Evolutionary conservation across 2,329 filamentous ascomycete species (phyloP).

Genomic region (Penicillium sp.): DNA sequence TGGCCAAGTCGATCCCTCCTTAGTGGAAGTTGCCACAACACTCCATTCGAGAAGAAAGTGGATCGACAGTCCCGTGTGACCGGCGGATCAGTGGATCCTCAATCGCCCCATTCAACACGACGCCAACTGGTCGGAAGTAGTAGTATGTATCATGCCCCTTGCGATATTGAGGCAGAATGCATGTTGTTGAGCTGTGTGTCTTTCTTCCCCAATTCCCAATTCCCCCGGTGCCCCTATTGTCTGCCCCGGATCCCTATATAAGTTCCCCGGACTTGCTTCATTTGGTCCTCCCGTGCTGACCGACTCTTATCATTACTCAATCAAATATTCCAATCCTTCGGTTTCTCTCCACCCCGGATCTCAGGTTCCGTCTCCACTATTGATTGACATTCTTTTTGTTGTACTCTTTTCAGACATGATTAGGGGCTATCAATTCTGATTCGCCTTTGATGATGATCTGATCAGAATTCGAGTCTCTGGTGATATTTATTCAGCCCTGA

Average conservation of each 20-base stretch:
- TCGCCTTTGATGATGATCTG: conserved; percentile 1
- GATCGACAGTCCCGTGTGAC: conserved; percentile 18
- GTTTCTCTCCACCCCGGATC: conserved; percentile 9
- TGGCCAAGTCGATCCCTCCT: too few relatives aligned
- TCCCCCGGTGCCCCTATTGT: not conserved
- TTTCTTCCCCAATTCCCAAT: not conserved
- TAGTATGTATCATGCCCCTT: too few relatives aligned
- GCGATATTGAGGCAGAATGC: too few relatives aligned
- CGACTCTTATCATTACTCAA: conserved; percentile 19
- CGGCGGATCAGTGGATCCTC: conserved; percentile 19
- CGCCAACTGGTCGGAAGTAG: too few relatives aligned
- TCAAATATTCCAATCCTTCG: conserved; percentile 12
- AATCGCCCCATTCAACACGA: too few relatives aligned
- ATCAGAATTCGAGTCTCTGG: conserved; percentile 1
- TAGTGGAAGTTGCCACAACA: not conserved
- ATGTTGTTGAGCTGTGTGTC: too few relatives aligned
- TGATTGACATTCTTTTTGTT: conserved; percentile 6
- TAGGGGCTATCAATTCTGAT: too few relatives aligned
- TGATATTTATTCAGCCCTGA: too few relatives aligned
- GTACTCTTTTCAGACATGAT: not conserved
- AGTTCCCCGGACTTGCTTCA: conserved; percentile 12
- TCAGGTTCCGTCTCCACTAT: conserved; percentile 12
- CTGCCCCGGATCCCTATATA: too few relatives aligned
- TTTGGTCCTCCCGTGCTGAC: conserved; percentile 13
- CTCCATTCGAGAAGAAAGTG: conserved; percentile 11